A percentile compares a stretch with the other conserved stretches of the same genome.
Evolutionary conservation across 139 green algal species (phyloP).

Genomic region (Desmodesmus armatus): DNA sequence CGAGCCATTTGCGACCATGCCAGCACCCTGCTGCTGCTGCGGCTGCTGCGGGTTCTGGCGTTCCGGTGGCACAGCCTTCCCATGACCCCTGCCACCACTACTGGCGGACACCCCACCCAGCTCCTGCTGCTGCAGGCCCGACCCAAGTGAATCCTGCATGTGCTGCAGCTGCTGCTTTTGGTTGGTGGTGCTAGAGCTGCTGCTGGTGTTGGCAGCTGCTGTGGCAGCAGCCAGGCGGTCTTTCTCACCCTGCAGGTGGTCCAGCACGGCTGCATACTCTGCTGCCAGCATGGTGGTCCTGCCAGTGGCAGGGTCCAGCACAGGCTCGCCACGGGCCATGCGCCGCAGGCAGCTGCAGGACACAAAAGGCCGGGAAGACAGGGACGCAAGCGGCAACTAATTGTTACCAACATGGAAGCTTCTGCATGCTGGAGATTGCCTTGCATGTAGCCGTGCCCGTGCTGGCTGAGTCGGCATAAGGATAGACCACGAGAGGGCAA

Average conservation of each 20-base stretch:
- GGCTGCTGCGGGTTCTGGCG: neutral
- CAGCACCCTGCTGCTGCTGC: conserved; percentile 7
- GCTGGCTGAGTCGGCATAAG: too few species aligned
- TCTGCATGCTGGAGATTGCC: neutral
- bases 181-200: conserved; percentile 1
- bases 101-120: neutral
- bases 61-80: neutral
- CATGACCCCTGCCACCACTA: neutral
- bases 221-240: neutral
- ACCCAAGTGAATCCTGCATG: neutral
- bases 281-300: conserved; percentile 49
- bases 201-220: neutral
- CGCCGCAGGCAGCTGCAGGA: conserved; percentile 41
- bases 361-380: neutral
- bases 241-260: conserved; percentile 30
- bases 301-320: conserved; percentile 52
- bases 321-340: conserved; percentile 34
- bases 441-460: neutral
- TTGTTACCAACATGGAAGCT: neutral
- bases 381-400: too few species aligned
- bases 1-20: conserved; percentile 20
- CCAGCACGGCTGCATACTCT: conserved; percentile 55
- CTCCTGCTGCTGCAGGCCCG: neutral
- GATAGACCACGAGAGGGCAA: too few species aligned
- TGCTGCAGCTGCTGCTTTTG: conserved; percentile 29